Evolutionary conservation across 2,329 filamentous ascomycete genomes (phyloP), one percentile per base, ranked within the genome.

Genomic region (Colletotrichum tropicale): DNA sequence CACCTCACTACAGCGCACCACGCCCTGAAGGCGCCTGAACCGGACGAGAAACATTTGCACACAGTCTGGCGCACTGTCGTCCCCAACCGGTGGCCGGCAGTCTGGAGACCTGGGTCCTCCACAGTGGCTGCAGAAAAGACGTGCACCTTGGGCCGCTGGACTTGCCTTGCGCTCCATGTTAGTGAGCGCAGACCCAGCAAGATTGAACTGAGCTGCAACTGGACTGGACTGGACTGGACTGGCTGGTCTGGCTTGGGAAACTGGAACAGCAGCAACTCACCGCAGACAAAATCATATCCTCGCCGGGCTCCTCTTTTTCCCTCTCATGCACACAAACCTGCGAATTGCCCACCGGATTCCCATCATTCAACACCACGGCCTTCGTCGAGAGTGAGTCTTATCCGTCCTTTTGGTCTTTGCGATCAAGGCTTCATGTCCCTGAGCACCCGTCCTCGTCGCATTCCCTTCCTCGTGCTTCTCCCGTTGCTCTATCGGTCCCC

Each of bases 241-340:
- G 52, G 61, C 18, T 43, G n/a, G 60, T 13, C 56, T 66, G 38
- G 73, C 26, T 61, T 61, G 28, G 62, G 58, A 61, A 70, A 74
- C 67, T 67, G 21, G 74, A 48, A 48, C 43, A 48, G 43, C n/a
- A 48, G 43, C 58, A 61, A 71, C 77, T 77, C 58, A 77, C 79
- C 80, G 81, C 80, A 81, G 83, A 84, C 84, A 85, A 86, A 85
- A 85, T 85, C 83, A 80, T 82, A 81, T 83, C 84, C 81, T 85
- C 81, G 78, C 80, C 81, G 80, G 80, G 81, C 83, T 86, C 85
- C 85, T 86, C 85, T 86, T 86, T 86, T 86, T 85, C 77, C 77
- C 73, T 76, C 83, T 82, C 83, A 83, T 85, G 70, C 84, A 85
- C 85, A 84, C 83, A 82, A 76, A 81, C 82, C 83, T 82, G 80